These are phyloP conservation scores for Sporothrix inflata DNA, from an alignment of 2,329 filamentous ascomycete genomes.

Conservation along the genomic window DNA sequence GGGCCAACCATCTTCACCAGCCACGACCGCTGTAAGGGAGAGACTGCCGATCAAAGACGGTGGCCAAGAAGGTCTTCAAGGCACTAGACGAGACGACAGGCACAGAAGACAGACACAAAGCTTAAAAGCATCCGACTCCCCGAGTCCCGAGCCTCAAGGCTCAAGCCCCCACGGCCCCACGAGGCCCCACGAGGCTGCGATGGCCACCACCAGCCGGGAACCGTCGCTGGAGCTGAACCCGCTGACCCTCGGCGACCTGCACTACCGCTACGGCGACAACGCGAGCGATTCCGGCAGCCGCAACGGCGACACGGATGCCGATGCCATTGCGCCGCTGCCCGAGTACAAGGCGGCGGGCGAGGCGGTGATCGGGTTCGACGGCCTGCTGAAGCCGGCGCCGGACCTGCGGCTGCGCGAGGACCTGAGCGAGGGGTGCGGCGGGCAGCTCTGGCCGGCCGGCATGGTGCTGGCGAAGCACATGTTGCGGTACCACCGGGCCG, in stretches of 20 bases:
- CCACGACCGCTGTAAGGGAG: constrained; percentile 9
- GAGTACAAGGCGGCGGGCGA: constrained; percentile 59
- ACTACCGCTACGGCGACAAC: constrained; percentile 34
- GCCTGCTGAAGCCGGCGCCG: constrained; percentile 60
- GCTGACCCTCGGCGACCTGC: constrained; percentile 45
- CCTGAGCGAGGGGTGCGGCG: constrained; percentile 84
- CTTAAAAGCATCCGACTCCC: not conserved
- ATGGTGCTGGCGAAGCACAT: constrained; percentile 87
- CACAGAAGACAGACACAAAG: no score
- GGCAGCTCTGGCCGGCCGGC: constrained; percentile 92
- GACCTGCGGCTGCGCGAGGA: constrained; percentile 83
- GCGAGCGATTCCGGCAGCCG: constrained; percentile 33
- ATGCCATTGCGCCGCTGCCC: constrained; percentile 63
- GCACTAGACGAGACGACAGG: not conserved
- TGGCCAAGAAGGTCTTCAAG: not conserved
- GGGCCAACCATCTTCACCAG: constrained; percentile 18
- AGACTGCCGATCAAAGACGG: not conserved
- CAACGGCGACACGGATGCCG: constrained; percentile 32
- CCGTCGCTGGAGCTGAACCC: constrained; percentile 56
- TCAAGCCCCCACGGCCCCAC: not conserved
- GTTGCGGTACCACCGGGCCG: constrained; percentile 70
- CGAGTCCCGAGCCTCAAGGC: not conserved
- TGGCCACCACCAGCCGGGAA: constrained; percentile 35
- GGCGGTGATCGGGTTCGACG: constrained; percentile 67
- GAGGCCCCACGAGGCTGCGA: constrained; percentile 11